Conservation (phyloP, 2,329 filamentous ascomycete genomes). For the Zymoseptoria brevis region DNA sequence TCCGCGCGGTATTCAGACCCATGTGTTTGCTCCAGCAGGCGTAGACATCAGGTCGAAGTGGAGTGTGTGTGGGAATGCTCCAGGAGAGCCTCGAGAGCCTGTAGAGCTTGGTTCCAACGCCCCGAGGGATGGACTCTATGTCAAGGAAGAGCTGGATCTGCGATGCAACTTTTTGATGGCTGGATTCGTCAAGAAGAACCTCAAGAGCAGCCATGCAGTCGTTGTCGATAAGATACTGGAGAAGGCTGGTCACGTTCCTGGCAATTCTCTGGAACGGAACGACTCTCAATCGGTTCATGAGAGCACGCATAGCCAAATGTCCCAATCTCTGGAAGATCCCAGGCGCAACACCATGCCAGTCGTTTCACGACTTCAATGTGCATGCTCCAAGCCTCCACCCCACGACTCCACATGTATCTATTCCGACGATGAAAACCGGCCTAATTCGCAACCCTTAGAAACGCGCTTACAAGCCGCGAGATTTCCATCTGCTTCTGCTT, state of each 20-base stretch:
- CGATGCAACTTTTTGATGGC: slow-evolving; percentile 70
- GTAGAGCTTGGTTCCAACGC: slow-evolving; percentile 53
- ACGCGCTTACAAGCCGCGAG: not conserved
- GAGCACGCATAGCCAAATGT: not conserved
- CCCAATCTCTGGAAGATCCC: not conserved
- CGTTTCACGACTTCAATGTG: not conserved
- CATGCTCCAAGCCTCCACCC: not conserved
- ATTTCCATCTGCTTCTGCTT: slow-evolving; percentile 1
- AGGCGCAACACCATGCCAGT: not conserved
- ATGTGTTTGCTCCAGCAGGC: slow-evolving; percentile 74
- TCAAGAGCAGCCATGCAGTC: slow-evolving; percentile 64
- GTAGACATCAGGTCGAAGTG: slow-evolving; percentile 73
- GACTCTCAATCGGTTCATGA: not conserved
- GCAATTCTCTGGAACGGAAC: not conserved
- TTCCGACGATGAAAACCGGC: not conserved
- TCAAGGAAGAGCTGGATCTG: slow-evolving; percentile 81
- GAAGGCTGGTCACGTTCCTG: slow-evolving; percentile 8
- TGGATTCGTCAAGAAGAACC: slow-evolving; percentile 71
- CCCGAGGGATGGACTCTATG: slow-evolving; percentile 63
- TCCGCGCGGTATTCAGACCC: slow-evolving; percentile 66
- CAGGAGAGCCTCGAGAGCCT: slow-evolving; percentile 59
- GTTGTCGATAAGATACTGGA: slow-evolving; percentile 51
- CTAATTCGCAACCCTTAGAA: not conserved
- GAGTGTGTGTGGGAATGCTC: slow-evolving; percentile 70
- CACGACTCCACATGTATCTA: not conserved